phyloP scores from a whole-genome alignment of 2,329 filamentous ascomycete species.

The Talaromyces sp. region DNA sequence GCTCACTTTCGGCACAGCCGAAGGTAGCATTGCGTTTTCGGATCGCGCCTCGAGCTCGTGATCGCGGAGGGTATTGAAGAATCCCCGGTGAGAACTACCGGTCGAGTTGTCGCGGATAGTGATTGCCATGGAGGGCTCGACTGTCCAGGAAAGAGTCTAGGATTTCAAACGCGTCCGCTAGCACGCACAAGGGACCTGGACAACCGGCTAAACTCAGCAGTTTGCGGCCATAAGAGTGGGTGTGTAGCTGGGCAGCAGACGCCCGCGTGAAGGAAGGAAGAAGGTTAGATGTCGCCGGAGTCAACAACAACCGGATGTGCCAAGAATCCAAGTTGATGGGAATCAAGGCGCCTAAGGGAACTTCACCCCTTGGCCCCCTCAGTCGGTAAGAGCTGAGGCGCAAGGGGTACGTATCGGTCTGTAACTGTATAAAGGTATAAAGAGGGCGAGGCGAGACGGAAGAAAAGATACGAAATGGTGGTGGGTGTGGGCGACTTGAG shows the following conservation, averaged over 20 bases:
- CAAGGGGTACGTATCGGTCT: conserved; percentile 18
- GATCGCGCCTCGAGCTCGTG: conserved; percentile 9
- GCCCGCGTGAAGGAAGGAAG: conserved; percentile 7
- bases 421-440: conserved; percentile 19
- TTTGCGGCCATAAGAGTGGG: conserved; percentile 18
- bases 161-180: conserved; percentile 17
- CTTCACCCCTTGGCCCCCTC: conserved; percentile 20
- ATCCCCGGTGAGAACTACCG: conserved; percentile 15
- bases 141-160: conserved; percentile 7
- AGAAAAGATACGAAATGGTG: neutral
- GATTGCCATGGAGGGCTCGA: conserved; percentile 18
- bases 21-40: conserved; percentile 1
- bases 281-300: conserved; percentile 3
- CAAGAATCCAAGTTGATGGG: neutral
- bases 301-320: neutral
- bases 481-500: neutral
- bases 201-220: conserved; percentile 16
- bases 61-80: conserved; percentile 15
- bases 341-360: conserved; percentile 6
- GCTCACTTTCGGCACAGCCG: conserved; percentile 34
- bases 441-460: neutral
- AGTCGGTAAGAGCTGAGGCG: conserved; percentile 18
- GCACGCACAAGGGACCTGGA: conserved; percentile 19
- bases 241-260: conserved; percentile 14
- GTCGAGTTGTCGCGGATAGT: conserved; percentile 19